phyloP scores from a whole-genome alignment of 768 basidiomycete genomes.

The Podaxis rugospora region DNA sequence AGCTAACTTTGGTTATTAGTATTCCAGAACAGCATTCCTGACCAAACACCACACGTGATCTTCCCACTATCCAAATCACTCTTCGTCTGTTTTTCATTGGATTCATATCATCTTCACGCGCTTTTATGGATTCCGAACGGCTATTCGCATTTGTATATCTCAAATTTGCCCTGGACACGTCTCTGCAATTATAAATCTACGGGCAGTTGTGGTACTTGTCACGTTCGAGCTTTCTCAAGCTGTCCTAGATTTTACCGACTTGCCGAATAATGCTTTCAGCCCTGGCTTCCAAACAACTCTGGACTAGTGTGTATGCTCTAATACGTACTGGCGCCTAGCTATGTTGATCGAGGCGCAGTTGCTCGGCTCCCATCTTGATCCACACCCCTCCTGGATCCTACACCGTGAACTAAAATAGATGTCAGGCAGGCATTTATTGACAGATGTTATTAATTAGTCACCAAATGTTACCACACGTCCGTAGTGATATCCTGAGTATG shows the following conservation, averaged over 20 bases:
- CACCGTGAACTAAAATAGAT: too few relatives aligned
- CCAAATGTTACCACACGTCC: too few relatives aligned
- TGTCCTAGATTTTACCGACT: neutral
- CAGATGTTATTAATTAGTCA: too few relatives aligned
- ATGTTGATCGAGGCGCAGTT: neutral
- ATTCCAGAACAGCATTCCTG: slow-evolving; percentile 5
- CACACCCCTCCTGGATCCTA: neutral
- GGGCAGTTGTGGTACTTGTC: neutral
- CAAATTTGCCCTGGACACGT: neutral
- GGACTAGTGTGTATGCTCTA: neutral
- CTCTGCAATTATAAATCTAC: neutral
- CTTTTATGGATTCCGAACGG: neutral
- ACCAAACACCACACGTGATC: slow-evolving; percentile 7
- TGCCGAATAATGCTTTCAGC: neutral
- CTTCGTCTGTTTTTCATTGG: neutral
- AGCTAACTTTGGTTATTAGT: slow-evolving; percentile 3
- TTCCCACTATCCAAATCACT: neutral
- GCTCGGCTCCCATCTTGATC: neutral
- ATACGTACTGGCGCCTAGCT: neutral
- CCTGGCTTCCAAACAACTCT: neutral
- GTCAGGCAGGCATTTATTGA: too few relatives aligned
- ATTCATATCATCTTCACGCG: neutral
- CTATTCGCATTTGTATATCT: neutral
- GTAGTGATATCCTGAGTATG: too few relatives aligned
- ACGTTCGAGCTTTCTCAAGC: neutral